Base-by-base conservation (phyloP, 1,139 yeast species). In the Entelexis paramagnoliae region DNA sequence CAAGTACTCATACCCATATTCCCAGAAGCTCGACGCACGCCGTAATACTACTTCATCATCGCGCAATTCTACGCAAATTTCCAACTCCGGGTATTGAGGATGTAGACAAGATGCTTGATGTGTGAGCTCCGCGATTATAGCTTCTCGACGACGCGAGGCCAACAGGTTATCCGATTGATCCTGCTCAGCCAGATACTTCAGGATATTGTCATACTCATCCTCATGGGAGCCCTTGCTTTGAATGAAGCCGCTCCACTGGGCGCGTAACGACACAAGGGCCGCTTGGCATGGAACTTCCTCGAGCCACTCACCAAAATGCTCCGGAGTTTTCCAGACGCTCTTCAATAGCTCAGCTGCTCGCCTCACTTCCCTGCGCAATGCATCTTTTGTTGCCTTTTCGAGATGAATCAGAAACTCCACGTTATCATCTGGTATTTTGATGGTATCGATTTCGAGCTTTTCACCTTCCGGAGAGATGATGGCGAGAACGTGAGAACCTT, bases 1-100 rank as follows among this genome's bases (percentile, higher is more conserved):
- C 13, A 82, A 71, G 60, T 87, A 91, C 60, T 88, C 96, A 64
- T 79, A 86, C 0, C 95, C 95, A 62, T 89, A 91, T 0, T 44
- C 53, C 53, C 82, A 76, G 2, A 16, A 11, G 10, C n/a, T 22
- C 1, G 30, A 26, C 13, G 34, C 30, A 6, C 35, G 26, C n/a
- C 24, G 24, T 7, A 41, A 14, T 4, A 29, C 16, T 2, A 41
- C 45, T 16, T 16, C 4, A 8, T n/a, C 13, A 13, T 22, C 45
- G 5, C 71, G 60, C 85, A 91, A 60, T 88, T 95, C 64, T 78
- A 86, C 0, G 95, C 95, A 62, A 89, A 91, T 0, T 42, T 53
- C 53, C 81, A 76, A 29, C 2, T 43, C 44, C 3, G 49, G 40
- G 11, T 16, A 44, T 14, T 19, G 26, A 1, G 53, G 51, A 8